These are phyloP conservation scores for Gnomoniopsis sp. DNA, from an alignment of 2,329 filamentous ascomycete genomes.

Conservation along the genomic window DNA sequence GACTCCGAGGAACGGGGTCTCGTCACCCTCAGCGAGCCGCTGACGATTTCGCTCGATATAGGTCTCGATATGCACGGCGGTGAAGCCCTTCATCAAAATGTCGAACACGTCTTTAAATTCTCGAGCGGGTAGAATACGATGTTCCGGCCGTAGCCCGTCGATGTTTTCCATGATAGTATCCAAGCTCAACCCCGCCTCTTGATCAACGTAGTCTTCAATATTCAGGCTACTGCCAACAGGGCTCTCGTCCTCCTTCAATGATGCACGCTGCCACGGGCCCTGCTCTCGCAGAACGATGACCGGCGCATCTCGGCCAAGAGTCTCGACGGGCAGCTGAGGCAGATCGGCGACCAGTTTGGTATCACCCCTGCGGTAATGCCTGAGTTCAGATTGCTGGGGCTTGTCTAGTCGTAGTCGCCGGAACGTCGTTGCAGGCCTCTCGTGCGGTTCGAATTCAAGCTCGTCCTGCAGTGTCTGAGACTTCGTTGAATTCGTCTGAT, in stretches of 20 bases:
- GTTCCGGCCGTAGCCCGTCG: constrained; percentile 44
- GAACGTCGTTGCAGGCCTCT: not conserved
- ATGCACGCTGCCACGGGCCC: constrained; percentile 19
- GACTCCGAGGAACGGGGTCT: not conserved
- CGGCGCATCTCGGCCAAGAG: constrained; percentile 37
- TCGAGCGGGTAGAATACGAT: constrained; percentile 32
- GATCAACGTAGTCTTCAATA: constrained; percentile 14
- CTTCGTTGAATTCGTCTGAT: not conserved
- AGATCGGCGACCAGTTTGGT: constrained; percentile 6
- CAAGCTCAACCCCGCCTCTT: constrained; percentile 20
- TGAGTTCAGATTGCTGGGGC: not conserved
- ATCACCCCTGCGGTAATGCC: constrained; percentile 15
- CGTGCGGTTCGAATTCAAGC: not conserved
- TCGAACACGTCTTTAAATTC: constrained; percentile 40
- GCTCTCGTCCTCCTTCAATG: not conserved
- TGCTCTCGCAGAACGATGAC: constrained; percentile 45
- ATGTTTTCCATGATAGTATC: constrained; percentile 43
- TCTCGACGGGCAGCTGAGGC: constrained; percentile 26
- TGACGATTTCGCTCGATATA: constrained; percentile 30
- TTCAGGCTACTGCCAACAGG: not conserved
- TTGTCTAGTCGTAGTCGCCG: not conserved
- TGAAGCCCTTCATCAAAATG: constrained; percentile 43
- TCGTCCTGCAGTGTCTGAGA: not conserved
- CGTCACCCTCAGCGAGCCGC: constrained; percentile 8
- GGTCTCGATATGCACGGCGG: constrained; percentile 37